A percentile compares a stretch with the other conserved stretches of the same genome.
These are phyloP conservation scores for Theobroma grandiflorum DNA, from an alignment of 441 rosid species.

Conservation along the genomic window DNA sequence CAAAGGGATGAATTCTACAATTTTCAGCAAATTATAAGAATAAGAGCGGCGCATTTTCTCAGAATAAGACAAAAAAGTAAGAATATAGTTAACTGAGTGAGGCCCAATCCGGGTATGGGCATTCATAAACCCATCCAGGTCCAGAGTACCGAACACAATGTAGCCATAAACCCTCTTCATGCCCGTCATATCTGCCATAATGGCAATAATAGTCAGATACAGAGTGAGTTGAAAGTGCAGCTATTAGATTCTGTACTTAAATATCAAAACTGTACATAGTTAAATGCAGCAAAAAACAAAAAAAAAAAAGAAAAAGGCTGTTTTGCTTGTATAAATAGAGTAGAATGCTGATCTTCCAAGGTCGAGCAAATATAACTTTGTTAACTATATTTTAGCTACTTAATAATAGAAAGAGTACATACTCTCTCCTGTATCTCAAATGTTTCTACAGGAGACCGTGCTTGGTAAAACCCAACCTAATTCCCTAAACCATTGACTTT, in stretches of 20 bases:
- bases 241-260: not conserved
- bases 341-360: not conserved
- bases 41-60: not conserved
- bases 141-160: slow-evolving; percentile 84
- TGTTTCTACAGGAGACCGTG: slow-evolving; percentile 4
- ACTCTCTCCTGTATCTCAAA: not conserved
- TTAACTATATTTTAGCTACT: not conserved
- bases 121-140: slow-evolving; percentile 85
- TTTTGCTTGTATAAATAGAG: not conserved
- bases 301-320: not conserved
- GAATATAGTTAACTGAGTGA: slow-evolving; percentile 32
- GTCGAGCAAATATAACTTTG: not conserved
- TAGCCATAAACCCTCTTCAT: slow-evolving; percentile 87
- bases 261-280: not conserved
- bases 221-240: slow-evolving; percentile 8
- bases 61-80: not conserved
- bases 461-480: not conserved
- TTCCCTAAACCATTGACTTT: not conserved
- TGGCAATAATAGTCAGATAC: slow-evolving; percentile 23
- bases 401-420: not conserved
- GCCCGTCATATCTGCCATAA: slow-evolving; percentile 67
- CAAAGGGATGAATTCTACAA: not conserved
- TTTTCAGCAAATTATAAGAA: not conserved
- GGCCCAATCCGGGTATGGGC: slow-evolving; percentile 88
- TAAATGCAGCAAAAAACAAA: not conserved